Conservation (phyloP, 163 green algal species). For the Coccomyxa subellipsoidea region DNA sequence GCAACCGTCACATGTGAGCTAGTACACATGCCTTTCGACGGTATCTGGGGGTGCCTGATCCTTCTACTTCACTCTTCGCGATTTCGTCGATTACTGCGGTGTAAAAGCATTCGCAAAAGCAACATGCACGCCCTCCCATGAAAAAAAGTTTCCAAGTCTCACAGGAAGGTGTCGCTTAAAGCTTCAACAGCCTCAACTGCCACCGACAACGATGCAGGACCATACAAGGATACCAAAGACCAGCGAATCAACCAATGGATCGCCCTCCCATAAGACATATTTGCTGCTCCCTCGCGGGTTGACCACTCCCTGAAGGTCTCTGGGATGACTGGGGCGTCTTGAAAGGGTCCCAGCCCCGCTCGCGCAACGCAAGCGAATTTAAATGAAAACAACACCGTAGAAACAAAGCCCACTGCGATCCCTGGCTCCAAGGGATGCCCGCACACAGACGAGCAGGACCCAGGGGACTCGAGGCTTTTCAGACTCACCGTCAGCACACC, state of each 20-base stretch:
- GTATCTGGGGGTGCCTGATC: neutral
- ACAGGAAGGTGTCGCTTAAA: neutral
- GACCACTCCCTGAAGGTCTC: neutral
- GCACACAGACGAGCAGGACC: neutral
- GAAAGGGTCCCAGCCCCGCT: neutral
- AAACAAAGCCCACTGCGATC: too few relatives aligned
- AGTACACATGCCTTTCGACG: neutral
- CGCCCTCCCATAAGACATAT: too few relatives aligned
- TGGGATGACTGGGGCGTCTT: neutral
- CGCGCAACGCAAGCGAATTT: neutral
- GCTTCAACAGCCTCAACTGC: neutral
- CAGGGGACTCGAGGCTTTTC: neutral
- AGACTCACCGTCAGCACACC: neutral
- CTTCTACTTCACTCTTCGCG: neutral
- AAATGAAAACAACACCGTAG: too few relatives aligned
- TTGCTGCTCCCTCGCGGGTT: neutral
- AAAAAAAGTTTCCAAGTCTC: neutral
- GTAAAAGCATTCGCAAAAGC: too few relatives aligned
- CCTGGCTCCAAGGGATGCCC: neutral
- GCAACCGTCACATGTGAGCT: neutral
- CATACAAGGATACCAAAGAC: too few relatives aligned
- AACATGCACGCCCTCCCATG: neutral
- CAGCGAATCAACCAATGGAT: too few relatives aligned
- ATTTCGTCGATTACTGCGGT: too few relatives aligned
- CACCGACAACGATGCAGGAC: neutral